phyloP scores from a whole-genome alignment of 1,284 basidiomycete genomes.

The Marasmius oreades region DNA sequence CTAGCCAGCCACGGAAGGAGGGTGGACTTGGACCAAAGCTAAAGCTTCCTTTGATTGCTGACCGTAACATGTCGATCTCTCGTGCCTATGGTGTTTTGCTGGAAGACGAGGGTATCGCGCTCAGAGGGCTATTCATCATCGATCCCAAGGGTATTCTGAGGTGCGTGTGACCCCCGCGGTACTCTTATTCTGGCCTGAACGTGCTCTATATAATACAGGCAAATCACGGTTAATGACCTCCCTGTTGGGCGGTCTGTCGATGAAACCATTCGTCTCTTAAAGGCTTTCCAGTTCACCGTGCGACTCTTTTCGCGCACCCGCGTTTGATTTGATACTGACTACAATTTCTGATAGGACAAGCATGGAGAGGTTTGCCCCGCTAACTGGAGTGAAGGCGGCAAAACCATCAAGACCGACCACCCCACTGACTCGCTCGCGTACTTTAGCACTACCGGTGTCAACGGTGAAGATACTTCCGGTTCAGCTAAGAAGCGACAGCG shows the following conservation, averaged over 20 bases:
- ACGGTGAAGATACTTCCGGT: slow-evolving; percentile 15
- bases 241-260: slow-evolving; percentile 90
- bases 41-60: slow-evolving; percentile 74
- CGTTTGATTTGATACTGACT: slow-evolving; percentile 6
- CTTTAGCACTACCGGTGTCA: slow-evolving; percentile 43
- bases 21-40: slow-evolving; percentile 88
- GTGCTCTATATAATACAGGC: slow-evolving; percentile 37
- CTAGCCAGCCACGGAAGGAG: slow-evolving; percentile 72
- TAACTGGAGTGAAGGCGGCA: slow-evolving; percentile 76
- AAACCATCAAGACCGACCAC: slow-evolving; percentile 72
- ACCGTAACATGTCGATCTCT: slow-evolving; percentile 65
- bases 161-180: slow-evolving; percentile 28
- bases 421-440: slow-evolving; percentile 74
- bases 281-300: slow-evolving; percentile 90
- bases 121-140: slow-evolving; percentile 87
- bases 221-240: slow-evolving; percentile 86
- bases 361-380: slow-evolving; percentile 90
- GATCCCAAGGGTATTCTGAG: slow-evolving; percentile 83
- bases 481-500: slow-evolving; percentile 20
- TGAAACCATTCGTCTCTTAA: slow-evolving; percentile 83
- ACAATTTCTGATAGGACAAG: slow-evolving; percentile 53
- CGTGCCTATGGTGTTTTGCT: slow-evolving; percentile 83
- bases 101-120: slow-evolving; percentile 81
- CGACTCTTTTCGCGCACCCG: background rate
- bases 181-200: slow-evolving; percentile 2